A percentile compares a stretch with the other conserved stretches of the same genome.
phyloP scores from a whole-genome alignment of 2,329 filamentous ascomycete species.

The Ramichloridium luteum region DNA sequence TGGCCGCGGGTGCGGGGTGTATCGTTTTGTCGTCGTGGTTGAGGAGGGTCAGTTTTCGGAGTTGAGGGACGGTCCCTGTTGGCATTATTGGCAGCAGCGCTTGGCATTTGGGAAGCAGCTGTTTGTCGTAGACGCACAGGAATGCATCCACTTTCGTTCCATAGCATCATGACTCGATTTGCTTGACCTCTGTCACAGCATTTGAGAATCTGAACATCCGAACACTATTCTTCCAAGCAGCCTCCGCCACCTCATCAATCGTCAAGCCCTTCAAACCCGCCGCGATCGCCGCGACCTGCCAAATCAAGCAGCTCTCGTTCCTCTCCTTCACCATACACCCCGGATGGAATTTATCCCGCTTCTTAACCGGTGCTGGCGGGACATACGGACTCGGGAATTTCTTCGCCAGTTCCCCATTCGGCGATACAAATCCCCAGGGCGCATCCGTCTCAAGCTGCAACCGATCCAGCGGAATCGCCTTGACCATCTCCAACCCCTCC shows the following conservation, averaged over 20 bases:
- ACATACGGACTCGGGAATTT: constrained; percentile 27
- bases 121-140: too few relatives aligned
- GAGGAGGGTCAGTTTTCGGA: too few relatives aligned
- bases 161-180: too few relatives aligned
- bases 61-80: too few relatives aligned
- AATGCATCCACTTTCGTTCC: too few relatives aligned
- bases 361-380: constrained; percentile 26
- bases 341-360: constrained; percentile 38
- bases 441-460: constrained; percentile 39
- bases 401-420: constrained; percentile 28
- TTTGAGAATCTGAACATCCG: constrained; percentile 24
- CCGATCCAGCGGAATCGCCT: constrained; percentile 28
- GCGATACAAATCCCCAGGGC: constrained; percentile 36
- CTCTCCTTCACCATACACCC: constrained; percentile 39
- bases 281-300: constrained; percentile 36
- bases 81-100: too few relatives aligned
- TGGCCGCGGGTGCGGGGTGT: constrained; percentile 12
- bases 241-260: constrained; percentile 33
- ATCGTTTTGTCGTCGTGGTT: too few relatives aligned
- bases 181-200: constrained; percentile 6
- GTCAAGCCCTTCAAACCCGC: constrained; percentile 36
- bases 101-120: too few relatives aligned
- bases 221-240: constrained; percentile 28
- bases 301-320: constrained; percentile 41
- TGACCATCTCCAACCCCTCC: constrained; percentile 33